Percentiles rank a stretch among this genome's conserved stretches.
Evolutionary conservation across 768 basidiomycete species (phyloP).

Genomic region (Mrakia gelida): DNA sequence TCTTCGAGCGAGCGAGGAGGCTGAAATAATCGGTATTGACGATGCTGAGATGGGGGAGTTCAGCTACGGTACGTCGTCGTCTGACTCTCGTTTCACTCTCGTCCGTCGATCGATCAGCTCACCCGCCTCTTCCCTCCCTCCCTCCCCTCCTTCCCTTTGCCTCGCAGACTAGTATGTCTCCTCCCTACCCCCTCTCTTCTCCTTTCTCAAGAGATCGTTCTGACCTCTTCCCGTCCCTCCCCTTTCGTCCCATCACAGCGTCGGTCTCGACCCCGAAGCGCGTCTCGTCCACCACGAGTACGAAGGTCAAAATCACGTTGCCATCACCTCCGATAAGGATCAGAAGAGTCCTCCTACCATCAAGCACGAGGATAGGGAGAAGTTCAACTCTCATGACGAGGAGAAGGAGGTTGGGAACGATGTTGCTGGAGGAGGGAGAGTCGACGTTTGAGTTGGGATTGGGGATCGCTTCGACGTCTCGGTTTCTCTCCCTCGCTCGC

Average conservation of each 20-base stretch:
- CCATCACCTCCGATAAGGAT: slow-evolving; percentile 34
- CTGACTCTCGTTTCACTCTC: slow-evolving; percentile 63
- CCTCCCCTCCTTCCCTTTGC: neutral
- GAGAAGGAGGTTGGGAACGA: too few species aligned
- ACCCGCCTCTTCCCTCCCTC: neutral
- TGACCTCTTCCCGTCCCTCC: slow-evolving; percentile 38
- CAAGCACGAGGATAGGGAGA: slow-evolving; percentile 30
- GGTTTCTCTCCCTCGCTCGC: neutral
- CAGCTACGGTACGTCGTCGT: neutral
- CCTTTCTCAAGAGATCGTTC: neutral
- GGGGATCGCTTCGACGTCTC: too few species aligned
- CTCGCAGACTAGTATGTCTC: neutral
- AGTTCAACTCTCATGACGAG: slow-evolving; percentile 15
- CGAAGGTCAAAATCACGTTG: neutral
- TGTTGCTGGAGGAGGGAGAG: slow-evolving; percentile 37
- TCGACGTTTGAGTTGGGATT: slow-evolving; percentile 30
- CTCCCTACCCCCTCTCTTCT: neutral
- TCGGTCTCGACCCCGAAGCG: slow-evolving; percentile 11
- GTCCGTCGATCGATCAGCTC: slow-evolving; percentile 52
- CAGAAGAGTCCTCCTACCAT: slow-evolving; percentile 26
- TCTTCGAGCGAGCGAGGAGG: slow-evolving; percentile 42
- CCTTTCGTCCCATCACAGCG: neutral
- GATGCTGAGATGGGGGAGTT: slow-evolving; percentile 62
- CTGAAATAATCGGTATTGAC: slow-evolving; percentile 46
- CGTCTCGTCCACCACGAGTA: slow-evolving; percentile 3